Percentiles rank a stretch among this genome's conserved stretches.
phyloP scores from a whole-genome alignment of 495 filamentous ascomycete species.

The Penicillium salamii region DNA sequence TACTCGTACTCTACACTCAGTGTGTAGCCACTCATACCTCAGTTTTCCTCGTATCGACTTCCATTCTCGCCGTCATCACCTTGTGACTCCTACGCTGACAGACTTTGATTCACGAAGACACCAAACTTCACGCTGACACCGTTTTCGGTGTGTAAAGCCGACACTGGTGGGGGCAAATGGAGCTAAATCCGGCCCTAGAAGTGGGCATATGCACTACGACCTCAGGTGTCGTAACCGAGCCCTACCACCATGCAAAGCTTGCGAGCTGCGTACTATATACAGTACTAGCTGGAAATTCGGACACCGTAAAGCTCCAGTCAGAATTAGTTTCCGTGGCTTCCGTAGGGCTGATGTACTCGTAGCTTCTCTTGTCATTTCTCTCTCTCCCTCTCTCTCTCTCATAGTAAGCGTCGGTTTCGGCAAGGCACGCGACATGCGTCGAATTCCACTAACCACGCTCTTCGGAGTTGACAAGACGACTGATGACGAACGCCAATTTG shows the following conservation, averaged over 20 bases:
- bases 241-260: not conserved
- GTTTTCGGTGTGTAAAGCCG: not conserved
- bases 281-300: too few relatives aligned
- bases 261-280: not conserved
- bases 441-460: conserved; percentile 17
- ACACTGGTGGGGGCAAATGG: not conserved
- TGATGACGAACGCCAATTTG: conserved; percentile 62
- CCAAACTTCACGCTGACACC: not conserved
- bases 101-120: too few relatives aligned
- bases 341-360: not conserved
- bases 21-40: too few relatives aligned
- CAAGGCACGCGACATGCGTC: conserved; percentile 14
- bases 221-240: not conserved
- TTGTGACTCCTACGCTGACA: too few relatives aligned
- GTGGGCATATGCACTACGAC: not conserved
- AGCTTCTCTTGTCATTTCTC: not conserved
- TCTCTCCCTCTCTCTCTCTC: not conserved
- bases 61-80: not conserved
- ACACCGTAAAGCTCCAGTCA: too few relatives aligned
- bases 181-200: not conserved
- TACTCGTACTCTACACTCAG: too few relatives aligned
- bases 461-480: conserved; percentile 35
- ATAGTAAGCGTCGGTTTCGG: not conserved
- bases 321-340: too few relatives aligned
- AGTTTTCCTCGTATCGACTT: not conserved